A percentile compares a stretch with the other conserved stretches of the same genome.
Evolutionary conservation across 345 rosid genomes (phyloP).

Genomic region (Iberis pinnata): DNA sequence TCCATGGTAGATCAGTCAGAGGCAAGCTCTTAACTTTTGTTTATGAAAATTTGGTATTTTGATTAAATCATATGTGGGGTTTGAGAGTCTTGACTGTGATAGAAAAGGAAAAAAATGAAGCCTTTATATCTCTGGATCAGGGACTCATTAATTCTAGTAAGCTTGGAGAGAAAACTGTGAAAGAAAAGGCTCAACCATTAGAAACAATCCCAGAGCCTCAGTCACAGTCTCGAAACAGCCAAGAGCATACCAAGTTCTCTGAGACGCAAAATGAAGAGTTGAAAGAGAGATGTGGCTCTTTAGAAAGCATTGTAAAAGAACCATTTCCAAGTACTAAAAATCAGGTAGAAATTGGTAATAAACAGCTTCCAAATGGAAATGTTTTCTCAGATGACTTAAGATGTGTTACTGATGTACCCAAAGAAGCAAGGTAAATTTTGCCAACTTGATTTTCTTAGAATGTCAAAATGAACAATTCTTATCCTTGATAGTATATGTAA

Average conservation of each 20-base stretch:
- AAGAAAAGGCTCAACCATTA: conserved; percentile 34
- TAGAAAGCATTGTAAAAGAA: conserved; percentile 32
- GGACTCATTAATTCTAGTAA: conserved; percentile 41
- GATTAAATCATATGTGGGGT: conserved; percentile 37
- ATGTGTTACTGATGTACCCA: conserved; percentile 20
- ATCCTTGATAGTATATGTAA: background rate
- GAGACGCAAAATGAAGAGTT: conserved; percentile 44
- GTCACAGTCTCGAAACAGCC: conserved; percentile 31
- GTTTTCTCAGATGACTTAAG: conserved; percentile 23
- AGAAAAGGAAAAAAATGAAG: conserved; percentile 62
- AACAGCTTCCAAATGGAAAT: conserved; percentile 16
- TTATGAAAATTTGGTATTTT: conserved; percentile 21
- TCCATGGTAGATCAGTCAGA: conserved; percentile 13
- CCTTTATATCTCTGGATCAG: conserved; percentile 58
- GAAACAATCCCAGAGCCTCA: conserved; percentile 38
- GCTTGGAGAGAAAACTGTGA: conserved; percentile 36
- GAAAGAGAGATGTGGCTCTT: conserved; percentile 35
- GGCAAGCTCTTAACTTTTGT: background rate
- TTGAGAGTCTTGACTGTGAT: conserved; percentile 34
- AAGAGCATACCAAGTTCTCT: conserved; percentile 27
- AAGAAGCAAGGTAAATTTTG: conserved; percentile 40
- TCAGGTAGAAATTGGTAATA: conserved; percentile 31
- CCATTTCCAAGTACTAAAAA: conserved; percentile 35
- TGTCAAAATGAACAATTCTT: background rate
- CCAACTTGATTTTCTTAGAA: conserved; percentile 1